Percentiles rank a stretch among this genome's conserved stretches.
Evolutionary conservation across 164 flowering plant species (phyloP).

Genomic region (Cinnamomum micranthum): DNA sequence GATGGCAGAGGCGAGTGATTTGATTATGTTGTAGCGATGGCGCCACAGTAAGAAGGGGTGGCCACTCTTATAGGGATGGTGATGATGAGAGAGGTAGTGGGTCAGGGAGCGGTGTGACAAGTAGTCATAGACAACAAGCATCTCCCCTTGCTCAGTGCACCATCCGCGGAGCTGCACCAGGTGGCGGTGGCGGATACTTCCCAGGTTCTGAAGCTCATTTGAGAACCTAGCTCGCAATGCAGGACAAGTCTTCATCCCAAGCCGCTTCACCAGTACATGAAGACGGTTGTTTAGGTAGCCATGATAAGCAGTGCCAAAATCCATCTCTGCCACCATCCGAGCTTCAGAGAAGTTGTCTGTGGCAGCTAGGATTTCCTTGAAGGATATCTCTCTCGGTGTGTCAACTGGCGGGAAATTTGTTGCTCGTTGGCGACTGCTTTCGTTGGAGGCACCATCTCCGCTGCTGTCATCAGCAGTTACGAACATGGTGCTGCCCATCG

Average conservation of each 20-base stretch:
- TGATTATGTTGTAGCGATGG: constrained; percentile 64
- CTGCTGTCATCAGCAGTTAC: constrained; percentile 43
- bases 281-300: constrained; percentile 51
- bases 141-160: constrained; percentile 98
- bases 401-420: constrained; percentile 40
- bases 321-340: constrained; percentile 71
- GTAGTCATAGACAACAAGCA: constrained; percentile 93
- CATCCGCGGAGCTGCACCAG: constrained; percentile 92
- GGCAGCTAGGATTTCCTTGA: constrained; percentile 63
- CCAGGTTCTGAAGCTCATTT: constrained; percentile 69
- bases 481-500: constrained; percentile 52
- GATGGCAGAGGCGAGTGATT: constrained; percentile 78
- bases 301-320: constrained; percentile 87
- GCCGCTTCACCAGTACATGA: constrained; percentile 70
- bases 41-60: constrained; percentile 43
- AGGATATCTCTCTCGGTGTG: constrained; percentile 71
- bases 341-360: constrained; percentile 73
- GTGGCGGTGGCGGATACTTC: constrained; percentile 76
- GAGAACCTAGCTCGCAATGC: constrained; percentile 74
- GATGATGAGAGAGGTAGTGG: constrained; percentile 49
- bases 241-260: constrained; percentile 91
- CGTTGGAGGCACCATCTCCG: background rate
- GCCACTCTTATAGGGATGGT: background rate
- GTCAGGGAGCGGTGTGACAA: constrained; percentile 51
- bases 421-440: constrained; percentile 6